Percentiles rank a stretch among this genome's conserved stretches.
These are phyloP conservation scores for Lachnellula suecica DNA, from an alignment of 2,329 filamentous ascomycete species.

Conservation along the genomic window DNA sequence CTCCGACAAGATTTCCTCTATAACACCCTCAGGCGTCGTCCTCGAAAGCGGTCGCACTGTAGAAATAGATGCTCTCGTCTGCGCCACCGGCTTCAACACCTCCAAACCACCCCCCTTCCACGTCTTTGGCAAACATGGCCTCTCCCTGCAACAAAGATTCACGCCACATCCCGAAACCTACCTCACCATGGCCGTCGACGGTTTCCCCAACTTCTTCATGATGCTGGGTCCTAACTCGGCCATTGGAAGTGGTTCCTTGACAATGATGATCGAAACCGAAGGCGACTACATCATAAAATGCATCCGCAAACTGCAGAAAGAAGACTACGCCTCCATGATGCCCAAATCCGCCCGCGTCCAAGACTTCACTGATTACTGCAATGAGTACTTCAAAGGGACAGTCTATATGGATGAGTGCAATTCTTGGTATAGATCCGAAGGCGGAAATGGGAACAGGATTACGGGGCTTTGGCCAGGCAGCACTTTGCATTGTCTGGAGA, in stretches of 20 bases:
- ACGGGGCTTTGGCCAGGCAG: constrained; percentile 42
- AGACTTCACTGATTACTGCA: constrained; percentile 50
- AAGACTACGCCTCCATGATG: constrained; percentile 45
- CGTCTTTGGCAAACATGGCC: constrained; percentile 24
- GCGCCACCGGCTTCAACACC: constrained; percentile 37
- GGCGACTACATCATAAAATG: constrained; percentile 30
- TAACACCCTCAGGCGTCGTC: constrained; percentile 35
- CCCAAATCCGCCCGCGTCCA: constrained; percentile 45
- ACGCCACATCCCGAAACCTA: constrained; percentile 32
- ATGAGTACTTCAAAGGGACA: constrained; percentile 52
- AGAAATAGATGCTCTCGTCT: constrained; percentile 38
- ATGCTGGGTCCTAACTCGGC: constrained; percentile 30
- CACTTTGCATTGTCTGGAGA: constrained; percentile 41
- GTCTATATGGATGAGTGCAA: constrained; percentile 45
- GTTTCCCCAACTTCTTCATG: constrained; percentile 32
- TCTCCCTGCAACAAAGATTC: constrained; percentile 23
- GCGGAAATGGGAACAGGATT: constrained; percentile 38
- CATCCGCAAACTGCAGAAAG: constrained; percentile 39
- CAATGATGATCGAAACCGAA: constrained; percentile 26
- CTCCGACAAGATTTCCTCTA: constrained; percentile 45
- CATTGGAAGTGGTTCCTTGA: constrained; percentile 26
- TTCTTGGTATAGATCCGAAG: constrained; percentile 30
- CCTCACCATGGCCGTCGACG: constrained; percentile 23
- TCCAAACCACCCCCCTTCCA: constrained; percentile 25
- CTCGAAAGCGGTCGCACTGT: constrained; percentile 29